Percentiles rank a stretch among this genome's conserved stretches.
phyloP scores from a whole-genome alignment of 495 filamentous ascomycete species.

The Acidomyces sp. region DNA sequence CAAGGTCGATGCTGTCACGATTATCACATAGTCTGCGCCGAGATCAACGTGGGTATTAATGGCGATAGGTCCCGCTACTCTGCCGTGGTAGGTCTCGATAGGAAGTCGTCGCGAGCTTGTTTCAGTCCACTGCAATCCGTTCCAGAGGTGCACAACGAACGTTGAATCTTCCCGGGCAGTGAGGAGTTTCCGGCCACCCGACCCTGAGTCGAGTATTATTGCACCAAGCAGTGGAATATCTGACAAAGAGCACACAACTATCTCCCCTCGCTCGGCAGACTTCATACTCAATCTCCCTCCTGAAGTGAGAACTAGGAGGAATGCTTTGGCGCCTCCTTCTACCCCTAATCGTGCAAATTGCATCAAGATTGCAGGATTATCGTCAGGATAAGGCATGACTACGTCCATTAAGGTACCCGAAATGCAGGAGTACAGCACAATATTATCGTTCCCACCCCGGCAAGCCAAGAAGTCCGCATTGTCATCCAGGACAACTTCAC shows the following conservation, averaged over 20 bases:
- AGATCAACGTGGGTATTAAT: background rate
- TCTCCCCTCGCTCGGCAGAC: background rate
- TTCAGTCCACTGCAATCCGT: background rate
- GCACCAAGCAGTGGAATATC: conserved; percentile 11
- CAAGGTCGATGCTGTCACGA: background rate
- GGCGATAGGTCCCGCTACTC: conserved; percentile 1
- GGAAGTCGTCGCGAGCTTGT: background rate
- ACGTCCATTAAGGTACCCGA: too few species aligned
- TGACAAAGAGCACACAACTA: background rate
- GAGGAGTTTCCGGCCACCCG: conserved; percentile 1
- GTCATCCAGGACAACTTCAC: conserved; percentile 46
- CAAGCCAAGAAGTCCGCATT: conserved; percentile 49
- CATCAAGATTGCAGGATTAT: conserved; percentile 14
- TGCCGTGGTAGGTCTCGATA: background rate
- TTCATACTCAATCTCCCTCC: conserved; percentile 7
- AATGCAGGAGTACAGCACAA: conserved; percentile 40
- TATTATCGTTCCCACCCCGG: conserved; percentile 39
- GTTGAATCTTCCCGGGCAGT: conserved; percentile 3
- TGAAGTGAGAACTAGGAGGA: conserved; percentile 10
- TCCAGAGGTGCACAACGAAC: conserved; percentile 1
- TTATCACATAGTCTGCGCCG: background rate
- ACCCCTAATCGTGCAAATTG: conserved; percentile 4
- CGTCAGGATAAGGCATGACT: conserved; percentile 15
- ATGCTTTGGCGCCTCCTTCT: background rate
- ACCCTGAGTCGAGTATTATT: background rate